Conservation (phyloP, 441 rosid genomes). For the Gossypium aridum region DNA sequence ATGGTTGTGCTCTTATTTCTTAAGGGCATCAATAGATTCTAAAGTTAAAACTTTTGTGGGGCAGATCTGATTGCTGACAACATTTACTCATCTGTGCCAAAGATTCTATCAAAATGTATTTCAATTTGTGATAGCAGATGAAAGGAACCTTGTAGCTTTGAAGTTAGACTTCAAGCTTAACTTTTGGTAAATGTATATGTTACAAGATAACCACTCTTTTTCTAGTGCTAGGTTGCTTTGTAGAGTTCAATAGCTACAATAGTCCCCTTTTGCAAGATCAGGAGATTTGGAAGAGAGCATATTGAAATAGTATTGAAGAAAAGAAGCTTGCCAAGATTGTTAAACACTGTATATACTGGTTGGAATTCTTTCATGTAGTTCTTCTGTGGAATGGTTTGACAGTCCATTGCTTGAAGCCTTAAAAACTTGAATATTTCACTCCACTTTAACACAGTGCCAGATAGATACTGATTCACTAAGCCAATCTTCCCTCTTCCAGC, state of each 20-base stretch:
- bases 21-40: not conserved
- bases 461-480: not conserved
- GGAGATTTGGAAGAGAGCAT: not conserved
- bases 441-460: not conserved
- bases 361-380: not conserved
- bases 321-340: not conserved
- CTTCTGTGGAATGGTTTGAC: not conserved
- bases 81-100: not conserved
- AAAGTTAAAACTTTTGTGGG: not conserved
- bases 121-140: not conserved
- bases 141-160: not conserved
- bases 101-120: not conserved
- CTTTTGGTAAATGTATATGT: not conserved
- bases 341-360: not conserved
- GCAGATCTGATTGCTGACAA: not conserved
- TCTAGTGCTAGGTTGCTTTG: not conserved
- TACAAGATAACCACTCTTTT: not conserved
- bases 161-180: not conserved
- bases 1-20: not conserved
- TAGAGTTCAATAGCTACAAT: not conserved
- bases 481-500: not conserved
- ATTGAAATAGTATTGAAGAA: not conserved
- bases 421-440: not conserved
- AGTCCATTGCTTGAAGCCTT: not conserved
- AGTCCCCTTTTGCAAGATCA: not conserved